Evolutionary conservation across 177 flowering plant genomes (phyloP), one percentile per base, ranked within the genome.

Genomic region (Vitis hybrid): DNA sequence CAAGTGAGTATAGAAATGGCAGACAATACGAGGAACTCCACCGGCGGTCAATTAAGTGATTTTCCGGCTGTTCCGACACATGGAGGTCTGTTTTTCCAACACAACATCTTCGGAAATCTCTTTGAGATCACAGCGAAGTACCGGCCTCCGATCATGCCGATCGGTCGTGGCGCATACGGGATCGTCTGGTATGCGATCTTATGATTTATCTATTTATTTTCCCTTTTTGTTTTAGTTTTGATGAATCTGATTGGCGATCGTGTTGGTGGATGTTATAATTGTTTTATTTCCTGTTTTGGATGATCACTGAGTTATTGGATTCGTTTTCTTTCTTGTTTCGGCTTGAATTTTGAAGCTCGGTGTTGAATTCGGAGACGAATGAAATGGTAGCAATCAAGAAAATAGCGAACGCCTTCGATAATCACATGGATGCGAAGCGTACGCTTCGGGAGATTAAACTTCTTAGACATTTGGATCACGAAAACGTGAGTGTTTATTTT

Each of bases 311-410:
- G 1, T 51, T 51, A 39, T 5, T 60, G 10, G 31, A 10, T 45
- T 57, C n/a, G 20, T 20, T 69, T 56, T 63, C 13, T 67, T 68
- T 80, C 55, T 58, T 50, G 16, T 19, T 69, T 59, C 59, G 6
- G 5, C 9, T 12, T 29, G 20, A 39, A 39, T 22, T 18, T n/a
- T 75, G 68, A 64, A 91, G 98, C 78, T 94, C 98, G 74, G 81
- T 89, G 67, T 49, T 85, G 85, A 88, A 94, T 68, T 68, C 87
- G 84, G 96, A 90, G 87, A 92, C 91, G 48, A 90, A 90, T 19
- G 98, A 94, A 83, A 86, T 88, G 92, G 96, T 94, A 12, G 98
- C 97, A 64, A 77, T 93, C 11, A 93, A 93, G 90, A 93, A 90
- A 81, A 93, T 90, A 10, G 92, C 93, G 3, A 87, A 88, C 74